These are phyloP conservation scores for Byssoonygena ceratinophila DNA, from an alignment of 2,329 filamentous ascomycete species.

Conservation along the genomic window DNA sequence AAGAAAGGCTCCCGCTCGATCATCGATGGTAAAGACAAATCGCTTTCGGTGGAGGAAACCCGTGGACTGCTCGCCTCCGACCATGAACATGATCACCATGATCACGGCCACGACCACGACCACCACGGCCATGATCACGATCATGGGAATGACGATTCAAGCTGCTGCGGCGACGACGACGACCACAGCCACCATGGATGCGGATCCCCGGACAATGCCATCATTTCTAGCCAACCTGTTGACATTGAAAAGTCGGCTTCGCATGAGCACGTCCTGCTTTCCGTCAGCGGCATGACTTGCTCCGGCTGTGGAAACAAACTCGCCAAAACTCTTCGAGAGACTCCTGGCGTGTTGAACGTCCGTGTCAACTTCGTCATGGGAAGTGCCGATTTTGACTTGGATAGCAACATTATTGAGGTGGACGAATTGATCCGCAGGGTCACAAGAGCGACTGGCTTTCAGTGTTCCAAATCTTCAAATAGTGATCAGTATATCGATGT, in stretches of 20 bases:
- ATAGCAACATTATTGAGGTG: slow-evolving; percentile 29
- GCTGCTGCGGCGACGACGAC: slow-evolving; percentile 6
- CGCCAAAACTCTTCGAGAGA: slow-evolving; percentile 15
- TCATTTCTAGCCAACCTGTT: neutral
- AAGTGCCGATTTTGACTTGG: slow-evolving; percentile 26
- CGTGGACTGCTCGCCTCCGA: slow-evolving; percentile 5
- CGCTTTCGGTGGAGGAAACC: slow-evolving; percentile 3
- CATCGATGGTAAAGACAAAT: slow-evolving; percentile 1
- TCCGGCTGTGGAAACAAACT: slow-evolving; percentile 31
- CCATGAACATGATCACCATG: neutral
- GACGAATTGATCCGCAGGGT: slow-evolving; percentile 17
- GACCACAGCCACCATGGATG: neutral
- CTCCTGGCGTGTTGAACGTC: slow-evolving; percentile 15
- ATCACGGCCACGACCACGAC: neutral
- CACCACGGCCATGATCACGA: slow-evolving; percentile 7
- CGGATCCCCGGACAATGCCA: neutral
- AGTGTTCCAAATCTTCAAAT: slow-evolving; percentile 13
- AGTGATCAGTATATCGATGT: slow-evolving; percentile 17
- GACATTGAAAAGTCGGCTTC: slow-evolving; percentile 13
- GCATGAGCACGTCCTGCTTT: slow-evolving; percentile 13
- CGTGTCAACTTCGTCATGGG: slow-evolving; percentile 19
- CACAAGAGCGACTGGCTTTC: slow-evolving; percentile 18
- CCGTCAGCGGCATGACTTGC: slow-evolving; percentile 15
- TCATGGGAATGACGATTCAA: slow-evolving; percentile 5
- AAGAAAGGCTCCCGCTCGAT: neutral